These are phyloP conservation scores for Suillus americanus DNA, from an alignment of 768 basidiomycete species.

Conservation along the genomic window DNA sequence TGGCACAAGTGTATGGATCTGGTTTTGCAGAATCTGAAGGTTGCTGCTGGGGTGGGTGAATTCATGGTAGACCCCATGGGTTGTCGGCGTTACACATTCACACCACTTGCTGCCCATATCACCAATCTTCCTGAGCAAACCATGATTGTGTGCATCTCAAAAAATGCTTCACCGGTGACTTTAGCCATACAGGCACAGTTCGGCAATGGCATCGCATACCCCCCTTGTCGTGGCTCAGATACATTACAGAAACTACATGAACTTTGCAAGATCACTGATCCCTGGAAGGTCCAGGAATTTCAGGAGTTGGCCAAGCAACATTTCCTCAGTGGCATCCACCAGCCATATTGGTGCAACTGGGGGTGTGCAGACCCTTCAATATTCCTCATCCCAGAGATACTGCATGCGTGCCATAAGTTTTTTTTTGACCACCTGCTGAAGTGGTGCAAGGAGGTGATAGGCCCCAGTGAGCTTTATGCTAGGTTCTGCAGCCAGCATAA, in stretches of 20 bases:
- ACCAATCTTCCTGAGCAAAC: slow-evolving; percentile 19
- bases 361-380: slow-evolving; percentile 13
- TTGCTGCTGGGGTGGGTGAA: slow-evolving; percentile 27
- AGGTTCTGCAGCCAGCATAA: slow-evolving; percentile 1
- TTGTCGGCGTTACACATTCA: neutral
- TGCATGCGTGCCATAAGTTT: neutral
- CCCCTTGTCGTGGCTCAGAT: slow-evolving; percentile 1
- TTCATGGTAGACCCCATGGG: slow-evolving; percentile 29
- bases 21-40: slow-evolving; percentile 28
- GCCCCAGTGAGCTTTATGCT: neutral
- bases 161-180: slow-evolving; percentile 9
- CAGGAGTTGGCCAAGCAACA: slow-evolving; percentile 14
- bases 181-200: slow-evolving; percentile 11
- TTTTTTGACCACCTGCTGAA: neutral
- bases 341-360: slow-evolving; percentile 28
- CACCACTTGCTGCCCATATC: slow-evolving; percentile 21
- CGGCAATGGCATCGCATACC: slow-evolving; percentile 12
- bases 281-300: slow-evolving; percentile 23
- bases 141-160: slow-evolving; percentile 10
- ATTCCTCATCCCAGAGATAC: slow-evolving; percentile 20
- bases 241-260: slow-evolving; percentile 2
- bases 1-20: slow-evolving; percentile 33
- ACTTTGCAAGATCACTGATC: slow-evolving; percentile 11
- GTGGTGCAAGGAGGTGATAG: slow-evolving; percentile 1
- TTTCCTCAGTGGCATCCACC: slow-evolving; percentile 31